These are phyloP conservation scores for Paracoccidioides brasiliensis DNA, from an alignment of 2,329 filamentous ascomycete genomes.

Conservation along the genomic window DNA sequence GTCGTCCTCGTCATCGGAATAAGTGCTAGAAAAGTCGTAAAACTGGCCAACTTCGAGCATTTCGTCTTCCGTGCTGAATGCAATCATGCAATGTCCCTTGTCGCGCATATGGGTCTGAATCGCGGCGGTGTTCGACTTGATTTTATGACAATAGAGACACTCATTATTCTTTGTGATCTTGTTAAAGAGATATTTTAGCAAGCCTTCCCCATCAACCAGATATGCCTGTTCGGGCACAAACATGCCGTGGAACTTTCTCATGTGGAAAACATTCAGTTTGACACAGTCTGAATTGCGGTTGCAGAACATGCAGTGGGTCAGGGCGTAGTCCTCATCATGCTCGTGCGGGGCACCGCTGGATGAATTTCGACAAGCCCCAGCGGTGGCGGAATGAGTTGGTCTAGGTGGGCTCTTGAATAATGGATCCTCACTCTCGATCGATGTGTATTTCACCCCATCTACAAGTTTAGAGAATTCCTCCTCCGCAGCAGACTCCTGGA, in stretches of 20 bases:
- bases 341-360: constrained; percentile 4
- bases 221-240: constrained; percentile 87
- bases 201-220: constrained; percentile 66
- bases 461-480: constrained; percentile 64
- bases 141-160: constrained; percentile 78
- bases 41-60: constrained; percentile 91
- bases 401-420: constrained; percentile 27
- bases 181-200: constrained; percentile 63
- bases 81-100: constrained; percentile 92
- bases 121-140: constrained; percentile 63
- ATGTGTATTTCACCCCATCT: constrained; percentile 59
- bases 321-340: constrained; percentile 31
- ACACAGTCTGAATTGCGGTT: constrained; percentile 68
- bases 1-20: constrained; percentile 59
- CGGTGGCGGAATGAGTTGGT: constrained; percentile 26
- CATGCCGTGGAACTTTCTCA: constrained; percentile 88
- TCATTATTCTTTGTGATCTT: constrained; percentile 71
- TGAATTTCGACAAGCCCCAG: constrained; percentile 20
- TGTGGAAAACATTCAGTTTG: constrained; percentile 68
- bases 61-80: constrained; percentile 75
- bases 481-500: constrained; percentile 40
- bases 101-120: constrained; percentile 96
- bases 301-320: constrained; percentile 70
- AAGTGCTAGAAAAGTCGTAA: constrained; percentile 93
- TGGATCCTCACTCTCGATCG: constrained; percentile 38